Conservation (phyloP, 441 rosid species). For the Isatis lusitanica region DNA sequence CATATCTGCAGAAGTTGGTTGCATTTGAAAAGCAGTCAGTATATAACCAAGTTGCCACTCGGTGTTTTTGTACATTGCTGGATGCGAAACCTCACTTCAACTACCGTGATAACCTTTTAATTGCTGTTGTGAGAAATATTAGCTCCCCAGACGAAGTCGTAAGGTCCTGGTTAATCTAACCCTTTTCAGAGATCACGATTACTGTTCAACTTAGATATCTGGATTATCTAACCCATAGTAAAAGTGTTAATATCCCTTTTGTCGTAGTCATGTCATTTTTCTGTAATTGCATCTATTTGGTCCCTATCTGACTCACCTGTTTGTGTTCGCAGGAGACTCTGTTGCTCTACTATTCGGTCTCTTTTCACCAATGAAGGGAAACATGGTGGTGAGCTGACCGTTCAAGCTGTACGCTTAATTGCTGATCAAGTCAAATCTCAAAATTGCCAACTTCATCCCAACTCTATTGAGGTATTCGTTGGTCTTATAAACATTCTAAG, state of each 20-base stretch:
- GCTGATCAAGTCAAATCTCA: constrained; percentile 75
- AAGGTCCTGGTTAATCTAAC: constrained; percentile 50
- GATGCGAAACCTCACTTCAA: constrained; percentile 93
- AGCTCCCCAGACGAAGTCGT: constrained; percentile 76
- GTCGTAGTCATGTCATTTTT: constrained; percentile 1
- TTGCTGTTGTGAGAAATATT: constrained; percentile 63
- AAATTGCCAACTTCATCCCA: constrained; percentile 88
- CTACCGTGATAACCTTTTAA: constrained; percentile 69
- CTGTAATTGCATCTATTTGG: constrained; percentile 2
- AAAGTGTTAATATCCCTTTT: neutral
- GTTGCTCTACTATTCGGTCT: constrained; percentile 70
- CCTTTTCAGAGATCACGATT: constrained; percentile 2
- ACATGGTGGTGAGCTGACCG: constrained; percentile 83
- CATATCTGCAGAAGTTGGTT: constrained; percentile 71
- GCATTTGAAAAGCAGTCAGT: constrained; percentile 53
- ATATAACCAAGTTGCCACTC: constrained; percentile 65
- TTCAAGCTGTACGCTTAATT: constrained; percentile 73
- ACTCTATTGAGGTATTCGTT: constrained; percentile 65
- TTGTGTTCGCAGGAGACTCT: constrained; percentile 65
- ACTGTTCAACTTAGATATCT: neutral
- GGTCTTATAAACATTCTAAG: constrained; percentile 7
- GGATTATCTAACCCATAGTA: neutral
- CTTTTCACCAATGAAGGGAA: constrained; percentile 81
- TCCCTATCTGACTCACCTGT: constrained; percentile 1
- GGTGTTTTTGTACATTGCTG: constrained; percentile 77